Evolutionary conservation across 768 basidiomycete genomes (phyloP), one percentile per base, ranked within the genome.

Genomic region (Kwoniella dejecticola): DNA sequence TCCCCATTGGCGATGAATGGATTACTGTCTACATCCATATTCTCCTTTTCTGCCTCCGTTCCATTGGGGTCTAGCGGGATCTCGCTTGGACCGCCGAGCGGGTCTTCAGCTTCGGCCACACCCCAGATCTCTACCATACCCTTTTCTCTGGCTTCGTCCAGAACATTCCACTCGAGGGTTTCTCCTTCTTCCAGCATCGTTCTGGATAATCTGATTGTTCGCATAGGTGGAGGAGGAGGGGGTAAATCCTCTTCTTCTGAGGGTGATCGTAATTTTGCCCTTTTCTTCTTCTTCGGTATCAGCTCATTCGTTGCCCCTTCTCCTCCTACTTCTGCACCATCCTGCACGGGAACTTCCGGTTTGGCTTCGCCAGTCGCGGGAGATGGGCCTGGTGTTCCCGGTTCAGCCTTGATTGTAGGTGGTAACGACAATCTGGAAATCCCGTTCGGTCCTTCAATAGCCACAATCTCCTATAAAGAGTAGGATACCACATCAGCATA

Each of bases 201-300:
- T 30, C 49, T 23, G 53, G 71, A 62, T 13, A 75, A 62, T 10
- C 74, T 65, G 29, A 75, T 72, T 0, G 74, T 75, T 44, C 63
- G 62, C 57, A 75, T 67, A 1, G 74, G 74, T n/a, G 71, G 71
- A 2, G 71, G 74, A 8, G 74, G 68, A 3, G 68, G 71, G 12
- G 71, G 71, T 13, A 70, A 50, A 49, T 71, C 70, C 19, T 66
- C 67, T 15, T 75, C 74, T 15, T 44, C 56, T 2, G 66, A 69
- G 1, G 60, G 52, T 2, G 71, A 62, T 13, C 71, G 44, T 24
- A 30, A 48, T 23, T 55, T 55, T 11, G 33, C 57, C 11, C 52
- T 42, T 40, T 64, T 68, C 55, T 69, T 69, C 63, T 70, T 70
- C 53, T 72, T 75, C 6, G 74, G 64, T 2, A 68, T 59, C n/a